phyloP scores from a whole-genome alignment of 2,329 filamentous ascomycete species.

The Curvularia sp. region DNA sequence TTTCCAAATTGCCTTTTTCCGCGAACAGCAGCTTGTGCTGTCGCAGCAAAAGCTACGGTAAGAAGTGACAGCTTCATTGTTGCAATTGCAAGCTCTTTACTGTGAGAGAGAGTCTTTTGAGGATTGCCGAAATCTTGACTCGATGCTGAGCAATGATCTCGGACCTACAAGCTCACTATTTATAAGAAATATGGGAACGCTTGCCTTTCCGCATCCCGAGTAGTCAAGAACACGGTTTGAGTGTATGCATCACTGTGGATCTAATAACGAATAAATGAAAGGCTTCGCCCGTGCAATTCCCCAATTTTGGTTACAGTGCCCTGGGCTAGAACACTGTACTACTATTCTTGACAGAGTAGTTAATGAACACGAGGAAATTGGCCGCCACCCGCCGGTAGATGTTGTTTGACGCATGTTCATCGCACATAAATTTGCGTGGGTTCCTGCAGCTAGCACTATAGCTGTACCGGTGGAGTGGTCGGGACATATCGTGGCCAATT shows the following conservation, averaged over 20 bases:
- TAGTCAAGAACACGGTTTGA: conserved; percentile 17
- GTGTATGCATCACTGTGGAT: conserved; percentile 26
- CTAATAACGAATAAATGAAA: conserved; percentile 45
- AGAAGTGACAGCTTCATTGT: conserved; percentile 36
- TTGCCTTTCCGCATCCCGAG: not conserved
- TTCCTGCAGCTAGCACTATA: conserved; percentile 21
- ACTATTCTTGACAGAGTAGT: conserved; percentile 14
- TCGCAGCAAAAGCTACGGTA: conserved; percentile 33
- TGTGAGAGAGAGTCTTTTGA: not conserved
- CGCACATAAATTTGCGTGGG: conserved; percentile 13
- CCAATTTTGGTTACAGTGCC: conserved; percentile 15
- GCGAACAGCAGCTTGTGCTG: conserved; percentile 29
- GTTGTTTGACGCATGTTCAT: conserved; percentile 15
- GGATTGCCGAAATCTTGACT: conserved; percentile 10
- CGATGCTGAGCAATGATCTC: conserved; percentile 11
- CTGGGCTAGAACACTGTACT: conserved; percentile 26
- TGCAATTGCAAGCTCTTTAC: conserved; percentile 5
- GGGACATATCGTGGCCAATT: conserved; percentile 22
- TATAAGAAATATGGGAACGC: conserved; percentile 27
- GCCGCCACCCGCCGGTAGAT: conserved; percentile 28
- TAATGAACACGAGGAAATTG: conserved; percentile 26
- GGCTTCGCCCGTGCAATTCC: conserved; percentile 20
- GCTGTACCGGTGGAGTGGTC: conserved; percentile 31
- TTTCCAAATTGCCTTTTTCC: conserved; percentile 31
- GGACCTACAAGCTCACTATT: conserved; percentile 24